Evolutionary conservation across 2,329 filamentous ascomycete genomes (phyloP), one percentile per base, ranked within the genome.

Genomic region (Chaetomiaceae sp.): DNA sequence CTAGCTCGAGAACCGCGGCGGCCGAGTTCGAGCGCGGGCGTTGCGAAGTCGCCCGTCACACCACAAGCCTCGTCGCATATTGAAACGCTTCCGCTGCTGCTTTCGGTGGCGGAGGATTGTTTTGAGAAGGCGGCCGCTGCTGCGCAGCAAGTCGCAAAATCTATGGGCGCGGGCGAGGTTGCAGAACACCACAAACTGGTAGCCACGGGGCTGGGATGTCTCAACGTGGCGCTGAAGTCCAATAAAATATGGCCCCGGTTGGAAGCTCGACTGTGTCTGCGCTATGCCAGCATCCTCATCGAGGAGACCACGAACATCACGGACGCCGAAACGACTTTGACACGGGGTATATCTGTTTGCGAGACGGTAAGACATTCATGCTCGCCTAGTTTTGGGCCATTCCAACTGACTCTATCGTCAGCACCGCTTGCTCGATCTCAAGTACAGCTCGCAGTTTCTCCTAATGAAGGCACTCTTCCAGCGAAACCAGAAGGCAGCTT

Each of bases 261-360:
- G 37, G 86, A 90, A 62, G 86, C 84, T 9, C 77, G 76, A 45
- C 68, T 88, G 42, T 76, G 83, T 22, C 64, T 90, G 34, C 75
- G 83, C 57, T 88, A 89, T 64, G 85, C 85, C 2, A 79, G 76
- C 27, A 68, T 90, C 6, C 64, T 91, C 19, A 75, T 81, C 30
- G 81, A 88, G 52, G 86, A 91, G 65, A 90, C 86, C 2, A 83
- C 86, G 27, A 89, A 89, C 53, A 68, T 81, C 10, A 81, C 80
- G 68, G 81, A 87, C 56, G 83, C 84, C 1, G 86, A 90, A 63
- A 84, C 81, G 11, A 73, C 81, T 3, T 64, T 91, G 47, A 83
- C 77, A 33, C 87, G 86, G 63, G 84, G 84, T 6, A 81, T 86
- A 45, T 75, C 78, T 2, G 68, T 86, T 2, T 86, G 82, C 56